Conservation (phyloP, 78 protist genomes). For the Abeoforma whisleri region DNA sequence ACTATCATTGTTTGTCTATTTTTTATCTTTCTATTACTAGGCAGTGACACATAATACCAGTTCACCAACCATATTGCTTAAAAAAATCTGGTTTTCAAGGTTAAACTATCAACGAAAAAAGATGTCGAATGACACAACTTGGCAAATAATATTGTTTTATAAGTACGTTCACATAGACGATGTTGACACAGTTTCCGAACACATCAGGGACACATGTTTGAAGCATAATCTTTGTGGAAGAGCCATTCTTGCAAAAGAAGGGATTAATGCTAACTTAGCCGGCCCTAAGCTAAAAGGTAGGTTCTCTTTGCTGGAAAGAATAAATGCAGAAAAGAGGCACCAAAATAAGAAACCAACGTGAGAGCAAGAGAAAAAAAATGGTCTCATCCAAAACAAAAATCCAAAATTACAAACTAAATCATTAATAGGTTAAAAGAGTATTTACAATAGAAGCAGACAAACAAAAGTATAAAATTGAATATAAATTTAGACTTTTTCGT, state of each 20-base stretch:
- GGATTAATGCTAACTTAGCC: slow-evolving; percentile 21
- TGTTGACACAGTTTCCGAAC: neutral
- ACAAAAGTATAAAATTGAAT: too few species aligned
- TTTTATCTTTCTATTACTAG: neutral
- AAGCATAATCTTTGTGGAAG: neutral
- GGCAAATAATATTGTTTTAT: slow-evolving; percentile 12
- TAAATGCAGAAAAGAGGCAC: too few species aligned
- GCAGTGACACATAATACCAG: neutral
- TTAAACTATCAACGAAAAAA: too few species aligned
- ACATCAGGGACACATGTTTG: neutral
- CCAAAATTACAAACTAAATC: too few species aligned
- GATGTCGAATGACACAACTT: neutral
- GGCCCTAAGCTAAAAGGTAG: neutral
- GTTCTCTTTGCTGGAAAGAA: too few species aligned
- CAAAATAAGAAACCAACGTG: too few species aligned
- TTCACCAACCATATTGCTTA: slow-evolving; percentile 19
- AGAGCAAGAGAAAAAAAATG: too few species aligned
- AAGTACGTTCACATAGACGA: slow-evolving; percentile 6
- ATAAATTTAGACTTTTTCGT: too few species aligned
- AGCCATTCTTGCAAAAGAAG: slow-evolving; percentile 9
- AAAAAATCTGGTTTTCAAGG: too few species aligned
- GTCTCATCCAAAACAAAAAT: too few species aligned
- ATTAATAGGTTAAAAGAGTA: too few species aligned
- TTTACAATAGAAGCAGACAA: too few species aligned
- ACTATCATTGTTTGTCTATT: neutral